phyloP scores from a whole-genome alignment of 73 alveolate species.

The Tetrahymena malaccensis region DNA sequence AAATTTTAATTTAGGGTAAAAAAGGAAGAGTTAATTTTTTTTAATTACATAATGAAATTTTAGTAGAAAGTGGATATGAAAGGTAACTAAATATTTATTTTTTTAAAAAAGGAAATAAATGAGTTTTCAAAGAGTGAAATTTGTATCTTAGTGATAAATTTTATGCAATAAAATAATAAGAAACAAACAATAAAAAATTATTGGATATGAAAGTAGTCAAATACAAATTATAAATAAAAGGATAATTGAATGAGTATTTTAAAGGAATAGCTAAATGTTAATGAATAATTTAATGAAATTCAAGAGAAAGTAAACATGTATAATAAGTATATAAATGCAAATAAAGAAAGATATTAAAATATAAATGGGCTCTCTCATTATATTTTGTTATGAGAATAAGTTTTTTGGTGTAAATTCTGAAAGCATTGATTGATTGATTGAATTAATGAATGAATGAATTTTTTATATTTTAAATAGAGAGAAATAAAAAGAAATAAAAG shows the following conservation, averaged over 20 bases:
- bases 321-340: not conserved
- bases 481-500: not conserved
- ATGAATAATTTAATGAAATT: not conserved
- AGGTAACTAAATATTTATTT: not conserved
- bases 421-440: not conserved
- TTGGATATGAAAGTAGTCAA: not conserved
- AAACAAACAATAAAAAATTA: too few species aligned
- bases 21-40: not conserved
- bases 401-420: not conserved
- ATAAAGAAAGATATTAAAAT: not conserved
- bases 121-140: not conserved
- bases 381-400: not conserved
- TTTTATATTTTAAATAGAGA: not conserved
- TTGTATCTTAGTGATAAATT: not conserved
- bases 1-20: not conserved
- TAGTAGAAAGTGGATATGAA: not conserved
- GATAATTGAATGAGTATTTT: too few species aligned
- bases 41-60: not conserved
- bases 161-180: not conserved
- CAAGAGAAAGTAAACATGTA: not conserved
- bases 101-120: not conserved
- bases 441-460: too few species aligned
- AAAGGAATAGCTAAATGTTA: not conserved
- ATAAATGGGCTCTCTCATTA: not conserved
- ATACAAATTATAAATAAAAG: not conserved